Conservation (phyloP, 2,329 filamentous ascomycete species). For the Verticillium dahliae region DNA sequence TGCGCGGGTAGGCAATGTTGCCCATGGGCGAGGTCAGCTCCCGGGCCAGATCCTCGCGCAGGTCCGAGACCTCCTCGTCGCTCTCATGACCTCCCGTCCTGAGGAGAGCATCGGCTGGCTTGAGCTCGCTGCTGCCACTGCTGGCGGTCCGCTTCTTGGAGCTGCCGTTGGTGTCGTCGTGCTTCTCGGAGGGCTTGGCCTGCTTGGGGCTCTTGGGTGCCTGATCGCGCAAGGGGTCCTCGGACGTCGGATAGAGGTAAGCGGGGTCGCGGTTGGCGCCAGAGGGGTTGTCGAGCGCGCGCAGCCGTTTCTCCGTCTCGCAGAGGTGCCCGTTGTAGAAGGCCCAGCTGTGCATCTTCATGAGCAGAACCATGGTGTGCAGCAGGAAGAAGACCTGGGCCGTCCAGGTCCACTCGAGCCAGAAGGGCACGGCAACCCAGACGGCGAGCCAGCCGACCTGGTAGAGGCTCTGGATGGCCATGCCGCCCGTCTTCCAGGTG, state of each 20-base stretch:
- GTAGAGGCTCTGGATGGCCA: conserved; percentile 75
- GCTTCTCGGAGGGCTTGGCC: conserved; percentile 10
- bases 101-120: neutral
- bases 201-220: conserved; percentile 16
- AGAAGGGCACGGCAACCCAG: conserved; percentile 82
- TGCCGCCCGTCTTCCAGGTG: conserved; percentile 72
- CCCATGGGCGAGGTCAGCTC: conserved; percentile 90
- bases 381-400: conserved; percentile 91
- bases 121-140: conserved; percentile 3
- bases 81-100: conserved; percentile 21
- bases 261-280: conserved; percentile 55
- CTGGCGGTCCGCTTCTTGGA: conserved; percentile 13
- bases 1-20: conserved; percentile 81
- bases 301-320: conserved; percentile 76
- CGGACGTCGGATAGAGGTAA: conserved; percentile 66
- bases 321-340: conserved; percentile 97
- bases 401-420: conserved; percentile 91
- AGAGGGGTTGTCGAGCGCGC: conserved; percentile 66
- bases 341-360: conserved; percentile 99
- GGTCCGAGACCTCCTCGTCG: conserved; percentile 51
- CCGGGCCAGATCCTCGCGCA: conserved; percentile 81
- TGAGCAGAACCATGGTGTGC: conserved; percentile 84
- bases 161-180: conserved; percentile 1
- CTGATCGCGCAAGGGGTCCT: conserved; percentile 39
- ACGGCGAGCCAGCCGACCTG: conserved; percentile 72